Evolutionary conservation across 2,329 filamentous ascomycete species (phyloP), one percentile per base, ranked within the genome.

Genomic region (Teratosphaeria viscida): DNA sequence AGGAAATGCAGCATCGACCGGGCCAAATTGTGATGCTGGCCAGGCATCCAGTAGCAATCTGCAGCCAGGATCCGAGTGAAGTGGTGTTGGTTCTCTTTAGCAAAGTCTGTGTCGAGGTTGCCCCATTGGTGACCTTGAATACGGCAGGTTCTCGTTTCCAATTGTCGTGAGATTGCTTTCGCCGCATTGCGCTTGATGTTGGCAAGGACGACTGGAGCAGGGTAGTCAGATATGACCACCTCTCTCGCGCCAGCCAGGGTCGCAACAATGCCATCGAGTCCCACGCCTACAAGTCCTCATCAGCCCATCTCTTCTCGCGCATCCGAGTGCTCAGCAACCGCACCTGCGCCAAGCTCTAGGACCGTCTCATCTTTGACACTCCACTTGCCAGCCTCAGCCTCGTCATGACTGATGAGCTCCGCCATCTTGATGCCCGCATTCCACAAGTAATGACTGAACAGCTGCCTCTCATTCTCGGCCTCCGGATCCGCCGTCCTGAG

Each of bases 21-120:
- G 54, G 80, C 79, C 29, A 90, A 78, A 70, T 85, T 87, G n/a
- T 73, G 78, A 72, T 90, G 88, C 75, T 90, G 82, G 76, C 80
- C 81, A 1, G 83, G 82, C 85, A 90, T 89, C 87, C 87, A 90
- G 59, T 88, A 79, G 67, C 87, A 89, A 73, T 90, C 87, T 62
- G 85, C 85, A 0, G 84, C 84, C n/a, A 89, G 73, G 49, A 90
- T 77, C 60, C 85, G 80, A 54, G 83, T 83, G 68, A 85, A 89
- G 1, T 64, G 60, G 8, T 74, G 73, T 12, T 72, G 72, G 56
- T 75, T 64, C 1, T 65, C 56, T 6, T 53, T 27, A 12, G 77
- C 73, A 55, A 82, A 77, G 29, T 70, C 52, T 16, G 74, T 72
- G 14, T 72, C 67, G 1, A 82, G 69, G 19, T 80, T 79, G 6